Evolutionary conservation across 305 asterid species (phyloP).

Genomic region (Ajuga reptans): DNA sequence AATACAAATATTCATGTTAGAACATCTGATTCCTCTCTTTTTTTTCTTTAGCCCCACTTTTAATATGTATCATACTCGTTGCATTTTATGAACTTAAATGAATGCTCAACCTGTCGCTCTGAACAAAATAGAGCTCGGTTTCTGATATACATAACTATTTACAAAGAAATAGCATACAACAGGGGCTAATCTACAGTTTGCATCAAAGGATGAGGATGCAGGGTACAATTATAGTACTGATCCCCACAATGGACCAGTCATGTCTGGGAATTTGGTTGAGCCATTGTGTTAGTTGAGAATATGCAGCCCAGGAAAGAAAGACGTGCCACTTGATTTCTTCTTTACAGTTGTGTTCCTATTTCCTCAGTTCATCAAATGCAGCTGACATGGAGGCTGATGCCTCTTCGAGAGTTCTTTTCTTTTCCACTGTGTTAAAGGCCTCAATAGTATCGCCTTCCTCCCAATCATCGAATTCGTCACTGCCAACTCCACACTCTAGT

Average conservation of each 20-base stretch:
- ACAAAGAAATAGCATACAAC: conserved; percentile 45
- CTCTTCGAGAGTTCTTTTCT: conserved; percentile 91
- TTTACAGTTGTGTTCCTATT: conserved; percentile 40
- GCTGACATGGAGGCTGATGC: conserved; percentile 94
- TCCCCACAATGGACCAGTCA: conserved; percentile 10
- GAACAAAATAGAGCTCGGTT: conserved; percentile 50
- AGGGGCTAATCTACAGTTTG: conserved; percentile 21
- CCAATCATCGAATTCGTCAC: conserved; percentile 64
- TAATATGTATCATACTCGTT: conserved; percentile 33
- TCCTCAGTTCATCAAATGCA: conserved; percentile 58
- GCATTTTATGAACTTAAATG: conserved; percentile 28
- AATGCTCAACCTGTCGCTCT: conserved; percentile 46
- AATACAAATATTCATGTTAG: conserved; percentile 18
- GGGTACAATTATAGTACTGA: conserved; percentile 13
- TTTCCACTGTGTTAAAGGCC: conserved; percentile 69
- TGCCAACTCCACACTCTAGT: conserved; percentile 89
- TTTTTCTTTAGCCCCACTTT: conserved; percentile 19
- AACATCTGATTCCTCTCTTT: conserved; percentile 21
- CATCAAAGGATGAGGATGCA: conserved; percentile 21
- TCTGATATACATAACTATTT: conserved; percentile 49
- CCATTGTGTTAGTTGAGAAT: conserved; percentile 15
- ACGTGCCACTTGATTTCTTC: conserved; percentile 4
- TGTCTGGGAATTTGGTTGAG: conserved; percentile 14
- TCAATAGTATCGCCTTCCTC: conserved; percentile 73
- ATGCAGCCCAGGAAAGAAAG: conserved; percentile 18